phyloP scores from a whole-genome alignment of 2,329 filamentous ascomycete genomes.

The Ophiocordyceps sinensis region DNA sequence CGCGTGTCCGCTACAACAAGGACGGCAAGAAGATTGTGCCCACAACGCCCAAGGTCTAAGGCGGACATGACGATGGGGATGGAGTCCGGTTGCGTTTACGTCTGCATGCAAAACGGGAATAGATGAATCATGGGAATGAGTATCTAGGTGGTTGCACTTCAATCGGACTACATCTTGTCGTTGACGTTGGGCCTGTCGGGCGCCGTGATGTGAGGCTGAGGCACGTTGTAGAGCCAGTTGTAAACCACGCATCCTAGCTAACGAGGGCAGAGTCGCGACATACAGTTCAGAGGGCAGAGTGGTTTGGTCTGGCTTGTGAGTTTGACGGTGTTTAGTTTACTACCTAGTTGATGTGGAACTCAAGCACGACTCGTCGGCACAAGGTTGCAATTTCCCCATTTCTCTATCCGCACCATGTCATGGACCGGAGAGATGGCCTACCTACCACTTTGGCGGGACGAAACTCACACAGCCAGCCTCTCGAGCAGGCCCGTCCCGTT shows the following conservation, averaged over 20 bases:
- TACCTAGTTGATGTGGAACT: no score
- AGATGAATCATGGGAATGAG: slow-evolving; percentile 19
- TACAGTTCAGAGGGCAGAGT: no score
- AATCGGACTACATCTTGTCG: slow-evolving; percentile 9
- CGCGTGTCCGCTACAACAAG: slow-evolving; percentile 99
- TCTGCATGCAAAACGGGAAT: slow-evolving; percentile 23
- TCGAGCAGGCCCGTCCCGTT: slow-evolving; percentile 15
- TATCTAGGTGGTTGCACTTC: slow-evolving; percentile 8
- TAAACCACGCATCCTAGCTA: no score
- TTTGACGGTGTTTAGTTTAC: no score
- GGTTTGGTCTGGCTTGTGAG: no score
- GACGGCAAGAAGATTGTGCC: slow-evolving; percentile 99
- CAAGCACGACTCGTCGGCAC: no score
- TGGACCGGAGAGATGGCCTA: no score
- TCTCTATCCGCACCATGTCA: no score
- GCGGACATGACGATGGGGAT: slow-evolving; percentile 17
- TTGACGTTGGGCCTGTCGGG: background rate
- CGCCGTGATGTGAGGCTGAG: background rate
- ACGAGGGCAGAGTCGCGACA: no score
- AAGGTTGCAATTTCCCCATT: no score
- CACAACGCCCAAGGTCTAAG: slow-evolving; percentile 33
- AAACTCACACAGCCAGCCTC: slow-evolving; percentile 3
- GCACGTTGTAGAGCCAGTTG: no score
- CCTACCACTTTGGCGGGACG: no score
- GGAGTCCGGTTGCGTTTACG: slow-evolving; percentile 24